Base-by-base conservation (phyloP, 148 eudicot species). In the Polygonum maritimum region DNA sequence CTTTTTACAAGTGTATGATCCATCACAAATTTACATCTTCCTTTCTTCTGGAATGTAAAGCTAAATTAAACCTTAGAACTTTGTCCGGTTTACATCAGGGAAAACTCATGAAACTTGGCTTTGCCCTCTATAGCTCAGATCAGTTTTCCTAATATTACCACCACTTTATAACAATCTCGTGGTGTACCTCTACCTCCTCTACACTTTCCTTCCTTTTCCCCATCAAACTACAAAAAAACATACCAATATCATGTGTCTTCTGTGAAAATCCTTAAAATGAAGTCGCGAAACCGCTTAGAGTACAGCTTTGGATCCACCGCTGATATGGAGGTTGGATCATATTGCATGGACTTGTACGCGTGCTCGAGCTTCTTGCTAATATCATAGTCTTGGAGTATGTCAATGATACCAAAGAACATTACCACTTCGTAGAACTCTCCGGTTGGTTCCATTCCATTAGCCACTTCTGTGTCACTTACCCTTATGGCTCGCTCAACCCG, bases 361-460 rank as follows among this genome's bases (percentile, higher is more conserved):
- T 93, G 98, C 81, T 93, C 98, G 41, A 93, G 94, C 81, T 93
- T 93, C 84, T 93, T 93, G 76, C 94, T 91, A 35, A 94, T 94
- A 80, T 94, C 98, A 36, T 92, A 94, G 83, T 92, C 96, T 84
- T 94, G 98, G 81, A 94, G 90, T 75, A 93, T 91, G 88, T 93
- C 97, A 33, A 94, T 92, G 80, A 94, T 87, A 18, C 98, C 98
- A 33, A 94, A 94, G 78, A 92, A 94, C 91, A 94, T 78, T 31
- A 89, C 83, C 48, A 94, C 98, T 48, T 94, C 98, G 40, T 92
- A 92, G 69, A 71, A 87, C 76, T 92, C 98, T 69, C 97, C 97
- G 0, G 92, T 90, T 60, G 97, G 94, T 44, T 92, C 97, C 80
- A 95, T 91, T 18, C 87, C 78, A 44, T 85, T 80, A 45, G 55